Conservation (phyloP, 202 grass and related monocot genomes). For the Dendrocalamus latiflorus region DNA sequence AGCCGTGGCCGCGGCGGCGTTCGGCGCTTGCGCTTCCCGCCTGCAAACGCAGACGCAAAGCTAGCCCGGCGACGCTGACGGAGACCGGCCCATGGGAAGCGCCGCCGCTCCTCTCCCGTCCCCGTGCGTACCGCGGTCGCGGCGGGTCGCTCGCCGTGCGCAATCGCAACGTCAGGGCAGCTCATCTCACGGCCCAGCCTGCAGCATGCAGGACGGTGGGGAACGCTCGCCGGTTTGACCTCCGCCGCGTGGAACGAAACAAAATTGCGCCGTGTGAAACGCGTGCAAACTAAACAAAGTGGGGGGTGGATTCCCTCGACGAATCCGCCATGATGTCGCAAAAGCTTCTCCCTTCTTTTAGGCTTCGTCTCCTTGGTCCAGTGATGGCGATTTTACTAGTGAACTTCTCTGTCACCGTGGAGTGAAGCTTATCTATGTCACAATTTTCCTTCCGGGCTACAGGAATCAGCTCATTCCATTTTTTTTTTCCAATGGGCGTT, state of each 20-base stretch:
- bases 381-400: not conserved
- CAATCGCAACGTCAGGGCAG: not conserved
- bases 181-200: not conserved
- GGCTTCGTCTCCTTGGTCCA: not conserved
- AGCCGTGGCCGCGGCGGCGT: not conserved
- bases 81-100: not conserved
- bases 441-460: not conserved
- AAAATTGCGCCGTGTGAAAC: not conserved
- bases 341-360: not conserved
- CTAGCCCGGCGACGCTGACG: not conserved
- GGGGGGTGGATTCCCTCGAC: not conserved
- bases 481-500: not conserved
- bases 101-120: not conserved
- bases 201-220: not conserved
- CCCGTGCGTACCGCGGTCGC: not conserved
- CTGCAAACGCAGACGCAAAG: not conserved
- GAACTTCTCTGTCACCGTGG: not conserved
- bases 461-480: not conserved
- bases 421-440: slow-evolving; percentile 5
- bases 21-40: not conserved
- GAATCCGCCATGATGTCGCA: not conserved
- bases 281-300: not conserved
- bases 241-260: not conserved
- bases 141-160: not conserved
- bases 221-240: no score